Evolutionary conservation across 1,284 basidiomycete genomes (phyloP).

Genomic region (Ceratobasidium sp.): DNA sequence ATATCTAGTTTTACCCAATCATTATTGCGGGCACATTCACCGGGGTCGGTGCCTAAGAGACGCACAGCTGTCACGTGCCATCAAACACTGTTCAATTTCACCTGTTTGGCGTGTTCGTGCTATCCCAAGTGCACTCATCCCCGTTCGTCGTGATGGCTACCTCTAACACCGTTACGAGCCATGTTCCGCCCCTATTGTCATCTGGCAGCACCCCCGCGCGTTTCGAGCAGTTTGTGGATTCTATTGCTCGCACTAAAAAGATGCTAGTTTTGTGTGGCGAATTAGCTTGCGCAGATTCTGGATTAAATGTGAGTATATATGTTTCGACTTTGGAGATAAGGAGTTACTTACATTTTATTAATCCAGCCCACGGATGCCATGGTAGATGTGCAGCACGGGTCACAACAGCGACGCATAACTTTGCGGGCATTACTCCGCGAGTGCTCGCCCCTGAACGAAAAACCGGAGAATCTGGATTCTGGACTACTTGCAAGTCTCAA

Average conservation of each 20-base stretch:
- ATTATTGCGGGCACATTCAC: too few relatives aligned
- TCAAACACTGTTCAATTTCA: too few relatives aligned
- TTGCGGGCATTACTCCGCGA: background rate
- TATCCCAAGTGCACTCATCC: too few relatives aligned
- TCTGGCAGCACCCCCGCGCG: background rate
- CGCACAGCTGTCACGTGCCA: too few relatives aligned
- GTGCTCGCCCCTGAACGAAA: background rate
- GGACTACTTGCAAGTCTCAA: background rate
- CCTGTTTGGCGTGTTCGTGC: too few relatives aligned
- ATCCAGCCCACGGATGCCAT: background rate
- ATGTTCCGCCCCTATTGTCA: background rate
- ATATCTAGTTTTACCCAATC: too few relatives aligned
- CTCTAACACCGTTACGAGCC: too few relatives aligned
- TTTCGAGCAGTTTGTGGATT: background rate
- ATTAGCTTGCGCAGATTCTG: background rate
- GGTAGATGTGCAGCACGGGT: background rate
- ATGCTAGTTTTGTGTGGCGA: slow-evolving; percentile 12
- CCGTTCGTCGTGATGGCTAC: too few relatives aligned
- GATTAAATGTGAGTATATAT: background rate
- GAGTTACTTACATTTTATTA: background rate
- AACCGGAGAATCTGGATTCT: background rate
- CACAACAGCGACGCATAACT: background rate
- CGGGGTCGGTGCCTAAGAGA: too few relatives aligned
- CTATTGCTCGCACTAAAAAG: background rate
- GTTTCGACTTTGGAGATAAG: background rate